Evolutionary conservation across 202 grass and related monocot genomes (phyloP), one percentile per base, ranked within the genome.

Genomic region (Setaria viridis): DNA sequence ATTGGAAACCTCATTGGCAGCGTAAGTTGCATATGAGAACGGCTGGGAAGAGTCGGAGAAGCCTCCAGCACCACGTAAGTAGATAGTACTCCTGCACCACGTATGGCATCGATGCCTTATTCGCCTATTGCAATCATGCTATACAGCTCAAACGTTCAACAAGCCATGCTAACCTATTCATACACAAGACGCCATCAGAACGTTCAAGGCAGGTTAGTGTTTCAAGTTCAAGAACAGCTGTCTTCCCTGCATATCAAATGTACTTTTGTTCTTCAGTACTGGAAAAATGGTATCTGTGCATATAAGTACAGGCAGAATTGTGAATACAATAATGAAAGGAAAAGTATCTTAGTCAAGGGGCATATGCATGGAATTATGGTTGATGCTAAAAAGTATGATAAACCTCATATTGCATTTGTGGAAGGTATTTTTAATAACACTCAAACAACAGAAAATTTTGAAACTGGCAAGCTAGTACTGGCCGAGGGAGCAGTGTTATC

Each of bases 141-240:
- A n/a, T 39, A 39, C 11, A 67, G 15, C 45, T 80, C 29, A 80
- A 53, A 6, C 51, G 34, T 80, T 67, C 19, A 3, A 67, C 10
- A 72, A 76, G 43, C 17, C 64, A 1, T 70, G 83, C 85, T 46
- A 25, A 98, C 95, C 95, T 92, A 78, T 92, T 98, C 85, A 95
- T 93, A 83, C 93, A 98, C 79, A 98, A 70, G 11, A 51, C 82
- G 88, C 95, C 89, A 75, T 87, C 86, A 86, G 93, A 91, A 72
- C 85, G 85, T 87, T 92, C 87, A 54, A 90, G 79, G 69, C 50
- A 84, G 55, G 85, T 92, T 7, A 84, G 85, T 58, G 87, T 98
- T 89, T 95, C 93, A 4, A 93, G n/a, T 89, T 98, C 95, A 76
- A 98, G 68, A 87, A 98, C 80, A 46, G 91, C 57, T 62, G 95